Conservation (phyloP, 306 rosid species). For the Sicyos baderoa region DNA sequence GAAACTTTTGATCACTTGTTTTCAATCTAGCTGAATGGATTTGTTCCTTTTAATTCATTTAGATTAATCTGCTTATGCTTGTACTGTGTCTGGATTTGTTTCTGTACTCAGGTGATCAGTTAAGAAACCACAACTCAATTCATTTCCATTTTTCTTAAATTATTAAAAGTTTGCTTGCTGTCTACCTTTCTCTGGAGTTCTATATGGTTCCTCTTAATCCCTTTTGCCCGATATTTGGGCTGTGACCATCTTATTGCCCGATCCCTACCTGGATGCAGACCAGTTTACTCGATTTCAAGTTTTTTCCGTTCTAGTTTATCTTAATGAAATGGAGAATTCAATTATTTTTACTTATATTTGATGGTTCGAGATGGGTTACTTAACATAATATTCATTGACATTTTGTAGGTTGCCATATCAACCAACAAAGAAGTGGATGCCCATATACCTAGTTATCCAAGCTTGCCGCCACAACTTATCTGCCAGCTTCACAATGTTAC, state of each 20-base stretch:
- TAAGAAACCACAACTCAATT: neutral
- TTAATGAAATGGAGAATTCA: neutral
- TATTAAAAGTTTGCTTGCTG: neutral
- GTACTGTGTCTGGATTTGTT: neutral
- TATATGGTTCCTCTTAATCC: neutral
- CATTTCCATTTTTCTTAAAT: neutral
- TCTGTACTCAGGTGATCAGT: neutral
- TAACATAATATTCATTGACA: neutral
- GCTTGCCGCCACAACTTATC: conserved; percentile 88
- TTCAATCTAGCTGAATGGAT: neutral
- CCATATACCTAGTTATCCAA: conserved; percentile 84
- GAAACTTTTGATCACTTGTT: neutral
- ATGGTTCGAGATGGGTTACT: conserved; percentile 6
- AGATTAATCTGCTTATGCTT: neutral
- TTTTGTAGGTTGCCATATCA: conserved; percentile 69
- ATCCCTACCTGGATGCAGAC: neutral
- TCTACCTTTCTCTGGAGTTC: neutral
- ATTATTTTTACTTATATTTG: neutral
- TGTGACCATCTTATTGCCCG: neutral
- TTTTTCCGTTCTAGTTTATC: neutral
- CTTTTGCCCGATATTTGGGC: neutral
- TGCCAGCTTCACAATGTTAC: conserved; percentile 97
- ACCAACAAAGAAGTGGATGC: conserved; percentile 89
- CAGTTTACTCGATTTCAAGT: neutral
- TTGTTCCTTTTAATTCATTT: neutral